Base-by-base conservation (phyloP, 139 green algal genomes). In the Coelastrella sp. region DNA sequence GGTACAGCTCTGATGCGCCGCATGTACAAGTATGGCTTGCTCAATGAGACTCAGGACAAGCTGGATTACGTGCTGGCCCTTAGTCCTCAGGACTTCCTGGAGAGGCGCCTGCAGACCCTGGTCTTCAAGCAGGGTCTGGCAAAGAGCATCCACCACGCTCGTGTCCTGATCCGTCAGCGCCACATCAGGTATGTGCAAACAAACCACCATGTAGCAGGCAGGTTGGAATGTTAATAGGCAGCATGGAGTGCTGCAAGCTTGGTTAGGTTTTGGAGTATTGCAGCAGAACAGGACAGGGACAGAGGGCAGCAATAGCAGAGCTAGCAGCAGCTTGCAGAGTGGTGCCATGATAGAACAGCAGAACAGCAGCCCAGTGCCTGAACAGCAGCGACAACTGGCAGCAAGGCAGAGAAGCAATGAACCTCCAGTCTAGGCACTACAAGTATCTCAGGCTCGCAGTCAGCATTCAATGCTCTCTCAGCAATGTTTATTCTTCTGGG, bases 101-200 rank as follows among this genome's bases (percentile, higher is more conserved):
- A 98, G 93, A 89, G 95, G 67, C 90, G 93, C 51, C 88, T 98
- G 88, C 97, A 99, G 94, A 99, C 98, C 27, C 91, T 99, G 43
- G 98, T 99, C 32, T 99, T 99, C 93, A 99, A 99, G 95, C 94
- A 99, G 88, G 98, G 98, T 66, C 94, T 99, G 53, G 98, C 98
- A 86, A 99, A 99, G 94, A 98, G 92, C 81, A 98, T 99, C 84
- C 98, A 99, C 92, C 98, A 99, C 85, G 97, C 98, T 0, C 95
- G 98, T 85, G 96, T 99, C 53, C 94, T 99, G 30, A 99, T 99
- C 91, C 90, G 92, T 79, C 98, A 99, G 93, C 92, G 96, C 88
- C 98, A 99, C 92, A 99, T 99, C 90, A 89, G 96, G 94, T 94
- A 81, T 32, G 72, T 40, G 6, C 11, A 4, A 2, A 21, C 13